These are phyloP conservation scores for Fomitopsis pinicola DNA, from an alignment of 1,284 basidiomycete genomes.

Conservation along the genomic window DNA sequence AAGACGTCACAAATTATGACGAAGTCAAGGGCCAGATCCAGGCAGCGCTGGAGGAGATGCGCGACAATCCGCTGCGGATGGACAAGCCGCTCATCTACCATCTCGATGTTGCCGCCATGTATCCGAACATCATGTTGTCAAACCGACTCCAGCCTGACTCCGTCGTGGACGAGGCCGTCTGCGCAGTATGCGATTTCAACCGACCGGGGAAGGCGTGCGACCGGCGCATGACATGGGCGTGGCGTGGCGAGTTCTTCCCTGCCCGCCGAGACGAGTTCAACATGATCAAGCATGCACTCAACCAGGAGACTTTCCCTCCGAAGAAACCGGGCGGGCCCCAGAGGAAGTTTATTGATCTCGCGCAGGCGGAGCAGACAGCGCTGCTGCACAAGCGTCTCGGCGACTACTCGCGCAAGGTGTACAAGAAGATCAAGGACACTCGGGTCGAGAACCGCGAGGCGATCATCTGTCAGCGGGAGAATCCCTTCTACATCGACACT, in stretches of 20 bases:
- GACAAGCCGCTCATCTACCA: conserved; percentile 98
- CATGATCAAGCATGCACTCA: conserved; percentile 97
- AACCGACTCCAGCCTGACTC: conserved; percentile 99
- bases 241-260: conserved; percentile 98
- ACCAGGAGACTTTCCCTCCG: conserved; percentile 91
- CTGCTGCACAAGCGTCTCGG: conserved; percentile 95
- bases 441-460: conserved; percentile 92
- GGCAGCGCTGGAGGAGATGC: conserved; percentile 80
- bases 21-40: conserved; percentile 85
- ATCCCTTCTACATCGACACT: conserved; percentile 99
- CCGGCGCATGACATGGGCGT: conserved; percentile 94
- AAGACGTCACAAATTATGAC: conserved; percentile 93
- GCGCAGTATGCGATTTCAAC: conserved; percentile 98
- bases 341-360: conserved; percentile 83
- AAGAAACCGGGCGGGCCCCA: conserved; percentile 71
- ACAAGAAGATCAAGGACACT: conserved; percentile 99
- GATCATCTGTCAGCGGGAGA: conserved; percentile 97
- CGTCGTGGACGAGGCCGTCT: conserved; percentile 94
- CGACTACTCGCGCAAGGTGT: conserved; percentile 98
- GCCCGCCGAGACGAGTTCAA: conserved; percentile 98
- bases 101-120: conserved; percentile 99
- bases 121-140: conserved; percentile 99
- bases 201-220: conserved; percentile 95
- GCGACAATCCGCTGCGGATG: conserved; percentile 84
- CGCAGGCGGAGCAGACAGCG: conserved; percentile 86